These are phyloP conservation scores for Theobroma grandiflorum DNA, from an alignment of 441 rosid species.

Conservation along the genomic window DNA sequence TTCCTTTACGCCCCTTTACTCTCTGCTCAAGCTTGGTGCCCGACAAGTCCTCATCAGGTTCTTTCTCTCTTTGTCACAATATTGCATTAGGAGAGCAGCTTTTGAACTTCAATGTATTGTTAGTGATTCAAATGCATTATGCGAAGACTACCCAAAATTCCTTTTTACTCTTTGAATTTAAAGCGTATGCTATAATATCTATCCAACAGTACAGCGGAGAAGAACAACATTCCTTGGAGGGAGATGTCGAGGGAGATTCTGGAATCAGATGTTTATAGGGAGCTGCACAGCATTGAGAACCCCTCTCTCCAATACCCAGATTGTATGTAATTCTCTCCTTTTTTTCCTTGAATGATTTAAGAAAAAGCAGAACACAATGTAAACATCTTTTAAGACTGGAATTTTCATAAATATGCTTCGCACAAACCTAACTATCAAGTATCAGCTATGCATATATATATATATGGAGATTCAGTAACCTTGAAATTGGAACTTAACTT, in stretches of 20 bases:
- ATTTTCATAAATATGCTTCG: no score
- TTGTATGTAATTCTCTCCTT: conserved; percentile 52
- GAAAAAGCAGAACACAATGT: no score
- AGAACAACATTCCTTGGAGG: conserved; percentile 64
- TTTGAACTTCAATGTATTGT: neutral
- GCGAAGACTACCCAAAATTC: neutral
- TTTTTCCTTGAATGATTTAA: neutral
- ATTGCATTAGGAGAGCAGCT: no score
- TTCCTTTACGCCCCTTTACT: conserved; percentile 63
- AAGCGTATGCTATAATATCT: no score
- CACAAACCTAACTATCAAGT: no score
- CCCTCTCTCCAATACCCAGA: conserved; percentile 59
- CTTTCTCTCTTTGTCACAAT: neutral
- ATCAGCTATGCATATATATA: no score
- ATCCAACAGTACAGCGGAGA: conserved; percentile 63
- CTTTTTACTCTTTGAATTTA: no score
- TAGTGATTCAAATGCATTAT: conserved; percentile 12
- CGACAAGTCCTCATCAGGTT: conserved; percentile 69
- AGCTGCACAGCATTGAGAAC: conserved; percentile 55
- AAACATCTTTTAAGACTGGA: no score
- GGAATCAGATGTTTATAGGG: conserved; percentile 65
- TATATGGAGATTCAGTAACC: no score
- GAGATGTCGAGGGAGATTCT: conserved; percentile 59
- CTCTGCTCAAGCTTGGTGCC: conserved; percentile 67
- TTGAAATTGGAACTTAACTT: no score